Evolutionary conservation across 805 yeast genomes (phyloP).

Genomic region (Kuraishia molischiana): DNA sequence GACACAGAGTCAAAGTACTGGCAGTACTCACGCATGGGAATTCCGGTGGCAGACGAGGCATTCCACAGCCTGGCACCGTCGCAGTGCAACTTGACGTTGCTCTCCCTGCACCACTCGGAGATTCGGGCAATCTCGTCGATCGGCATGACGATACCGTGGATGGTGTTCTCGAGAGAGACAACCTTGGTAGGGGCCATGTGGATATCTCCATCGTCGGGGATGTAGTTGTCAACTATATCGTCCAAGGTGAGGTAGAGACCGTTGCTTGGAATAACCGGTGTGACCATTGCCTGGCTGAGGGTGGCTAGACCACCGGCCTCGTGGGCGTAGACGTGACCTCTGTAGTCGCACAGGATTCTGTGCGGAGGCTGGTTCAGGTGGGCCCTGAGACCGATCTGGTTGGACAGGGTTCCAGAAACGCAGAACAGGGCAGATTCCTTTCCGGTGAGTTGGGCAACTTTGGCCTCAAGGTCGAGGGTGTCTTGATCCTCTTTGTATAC

Average conservation of each 20-base stretch:
- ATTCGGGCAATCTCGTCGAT: slow-evolving; percentile 67
- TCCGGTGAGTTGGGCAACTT: slow-evolving; percentile 62
- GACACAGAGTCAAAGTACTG: slow-evolving; percentile 81
- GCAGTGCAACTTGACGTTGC: slow-evolving; percentile 59
- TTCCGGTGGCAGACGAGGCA: slow-evolving; percentile 69
- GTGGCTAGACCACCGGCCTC: slow-evolving; percentile 93
- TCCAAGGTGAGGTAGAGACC: slow-evolving; percentile 72
- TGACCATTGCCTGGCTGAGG: slow-evolving; percentile 86
- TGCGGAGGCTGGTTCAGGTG: slow-evolving; percentile 76
- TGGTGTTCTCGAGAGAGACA: slow-evolving; percentile 78
- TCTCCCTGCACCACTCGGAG: slow-evolving; percentile 54
- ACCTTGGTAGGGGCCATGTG: slow-evolving; percentile 85
- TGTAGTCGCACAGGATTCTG: slow-evolving; percentile 75
- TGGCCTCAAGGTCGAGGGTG: slow-evolving; percentile 53
- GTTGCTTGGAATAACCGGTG: slow-evolving; percentile 70
- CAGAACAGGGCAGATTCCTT: slow-evolving; percentile 76
- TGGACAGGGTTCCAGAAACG: slow-evolving; percentile 84
- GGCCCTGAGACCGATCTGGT: slow-evolving; percentile 76
- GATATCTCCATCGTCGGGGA: slow-evolving; percentile 71
- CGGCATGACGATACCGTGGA: slow-evolving; percentile 78
- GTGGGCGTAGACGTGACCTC: slow-evolving; percentile 73
- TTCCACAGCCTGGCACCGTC: slow-evolving; percentile 97
- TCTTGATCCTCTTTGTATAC: slow-evolving; percentile 81
- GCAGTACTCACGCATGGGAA: slow-evolving; percentile 62
- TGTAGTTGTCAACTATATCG: slow-evolving; percentile 54